These are phyloP conservation scores for Naganishia vaughanmartiniae DNA, from an alignment of 768 basidiomycete species.

Conservation along the genomic window DNA sequence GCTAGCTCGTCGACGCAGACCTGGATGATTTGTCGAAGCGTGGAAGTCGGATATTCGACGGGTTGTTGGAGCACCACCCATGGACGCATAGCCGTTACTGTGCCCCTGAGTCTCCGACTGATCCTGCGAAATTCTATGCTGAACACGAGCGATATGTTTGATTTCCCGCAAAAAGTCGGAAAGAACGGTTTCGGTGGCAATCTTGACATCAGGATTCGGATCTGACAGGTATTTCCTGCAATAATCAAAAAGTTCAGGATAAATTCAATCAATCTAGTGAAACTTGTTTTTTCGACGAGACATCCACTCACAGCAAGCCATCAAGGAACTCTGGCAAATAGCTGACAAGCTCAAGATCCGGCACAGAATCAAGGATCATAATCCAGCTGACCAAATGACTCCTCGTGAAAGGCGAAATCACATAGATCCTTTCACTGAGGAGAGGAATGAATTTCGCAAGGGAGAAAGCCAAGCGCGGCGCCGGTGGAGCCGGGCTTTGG, in stretches of 20 bases:
- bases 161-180: conserved; percentile 89
- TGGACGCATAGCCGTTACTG: not conserved
- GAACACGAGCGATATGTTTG: conserved; percentile 74
- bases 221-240: conserved; percentile 89
- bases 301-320: conserved; percentile 68
- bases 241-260: not conserved
- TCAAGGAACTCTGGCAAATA: conserved; percentile 94
- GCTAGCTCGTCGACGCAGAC: conserved; percentile 51
- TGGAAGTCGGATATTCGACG: conserved; percentile 18
- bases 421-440: conserved; percentile 86
- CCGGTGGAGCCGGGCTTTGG: not conserved
- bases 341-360: conserved; percentile 89
- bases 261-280: conserved; percentile 49
- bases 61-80: not conserved
- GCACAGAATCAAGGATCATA: conserved; percentile 88
- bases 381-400: conserved; percentile 98
- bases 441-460: conserved; percentile 91
- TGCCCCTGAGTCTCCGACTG: not conserved
- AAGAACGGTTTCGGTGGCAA: conserved; percentile 82
- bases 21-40: conserved; percentile 6
- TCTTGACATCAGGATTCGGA: conserved; percentile 86
- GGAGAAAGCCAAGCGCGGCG: conserved; percentile 66
- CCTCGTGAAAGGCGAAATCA: conserved; percentile 89
- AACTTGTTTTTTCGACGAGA: not conserved
- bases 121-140: conserved; percentile 59